Conservation (phyloP, 1,284 basidiomycete species). For the Cutaneotrichosporon cutaneum region DNA sequence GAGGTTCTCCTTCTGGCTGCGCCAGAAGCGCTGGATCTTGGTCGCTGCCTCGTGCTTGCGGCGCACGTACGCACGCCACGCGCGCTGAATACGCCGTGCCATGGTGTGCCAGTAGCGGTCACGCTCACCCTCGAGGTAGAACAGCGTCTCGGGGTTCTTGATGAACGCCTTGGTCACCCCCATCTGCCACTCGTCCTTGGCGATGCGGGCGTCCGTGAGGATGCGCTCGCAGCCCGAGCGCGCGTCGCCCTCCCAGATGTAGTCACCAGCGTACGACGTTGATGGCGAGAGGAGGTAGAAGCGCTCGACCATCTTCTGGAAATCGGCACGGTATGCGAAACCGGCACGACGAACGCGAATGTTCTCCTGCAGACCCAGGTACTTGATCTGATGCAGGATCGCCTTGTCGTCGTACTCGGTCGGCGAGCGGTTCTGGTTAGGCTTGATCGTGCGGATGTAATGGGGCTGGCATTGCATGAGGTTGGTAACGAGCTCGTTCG, state of each 20-base stretch:
- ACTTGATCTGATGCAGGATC: conserved; percentile 98
- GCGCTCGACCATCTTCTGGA: conserved; percentile 97
- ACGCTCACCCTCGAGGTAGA: conserved; percentile 97
- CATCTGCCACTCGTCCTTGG: conserved; percentile 99
- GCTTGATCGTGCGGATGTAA: conserved; percentile 99
- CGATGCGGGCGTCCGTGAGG: conserved; percentile 89
- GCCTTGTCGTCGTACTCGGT: conserved; percentile 93
- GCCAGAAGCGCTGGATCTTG: conserved; percentile 98
- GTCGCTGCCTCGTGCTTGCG: conserved; percentile 93
- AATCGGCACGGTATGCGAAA: conserved; percentile 83
- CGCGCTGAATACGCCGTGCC: conserved; percentile 94
- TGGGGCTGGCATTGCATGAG: conserved; percentile 94
- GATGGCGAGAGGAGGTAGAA: conserved; percentile 94
- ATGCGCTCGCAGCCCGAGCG: conserved; percentile 92
- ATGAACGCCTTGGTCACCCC: conserved; percentile 98
- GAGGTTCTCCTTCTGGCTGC: conserved; percentile 91
- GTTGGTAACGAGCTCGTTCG: conserved; percentile 91
- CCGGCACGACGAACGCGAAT: conserved; percentile 95
- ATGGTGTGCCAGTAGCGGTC: conserved; percentile 99
- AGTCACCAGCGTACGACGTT: conserved; percentile 97
- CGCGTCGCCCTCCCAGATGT: conserved; percentile 90
- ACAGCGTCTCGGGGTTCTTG: conserved; percentile 99
- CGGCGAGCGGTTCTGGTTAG: conserved; percentile 92
- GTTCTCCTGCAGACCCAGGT: conserved; percentile 97
- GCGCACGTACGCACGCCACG: conserved; percentile 91